Evolutionary conservation across 2,329 filamentous ascomycete genomes (phyloP).

Genomic region (Nothopassalora personata): DNA sequence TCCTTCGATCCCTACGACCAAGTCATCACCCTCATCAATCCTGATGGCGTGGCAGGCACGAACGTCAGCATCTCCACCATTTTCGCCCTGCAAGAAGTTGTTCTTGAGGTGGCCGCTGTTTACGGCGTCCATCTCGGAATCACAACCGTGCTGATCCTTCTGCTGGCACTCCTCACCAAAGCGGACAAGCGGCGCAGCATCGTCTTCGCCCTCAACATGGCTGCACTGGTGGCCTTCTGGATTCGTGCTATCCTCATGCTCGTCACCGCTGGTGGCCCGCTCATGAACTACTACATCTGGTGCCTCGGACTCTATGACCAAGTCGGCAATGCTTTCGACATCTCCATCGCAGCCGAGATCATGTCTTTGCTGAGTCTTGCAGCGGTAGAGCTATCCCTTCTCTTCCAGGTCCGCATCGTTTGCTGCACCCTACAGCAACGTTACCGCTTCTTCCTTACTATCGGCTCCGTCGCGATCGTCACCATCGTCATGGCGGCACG

Average conservation of each 20-base stretch:
- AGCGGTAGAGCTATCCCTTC: constrained; percentile 54
- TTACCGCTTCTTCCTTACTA: constrained; percentile 44
- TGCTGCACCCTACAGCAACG: constrained; percentile 44
- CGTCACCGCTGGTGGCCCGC: constrained; percentile 57
- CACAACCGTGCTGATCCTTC: constrained; percentile 57
- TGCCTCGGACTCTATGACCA: constrained; percentile 24
- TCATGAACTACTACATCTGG: constrained; percentile 47
- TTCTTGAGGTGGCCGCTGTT: constrained; percentile 50
- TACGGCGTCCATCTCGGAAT: constrained; percentile 68
- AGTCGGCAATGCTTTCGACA: constrained; percentile 9
- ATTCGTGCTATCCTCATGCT: constrained; percentile 54
- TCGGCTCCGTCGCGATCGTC: constrained; percentile 46
- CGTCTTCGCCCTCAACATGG: constrained; percentile 61
- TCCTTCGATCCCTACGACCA: constrained; percentile 51
- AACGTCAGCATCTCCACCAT: constrained; percentile 40
- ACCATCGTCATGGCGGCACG: constrained; percentile 51
- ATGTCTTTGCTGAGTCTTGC: constrained; percentile 50
- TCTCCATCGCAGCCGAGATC: constrained; percentile 45
- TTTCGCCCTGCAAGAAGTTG: constrained; percentile 44
- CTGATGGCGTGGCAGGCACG: constrained; percentile 42
- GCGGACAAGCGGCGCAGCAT: constrained; percentile 57
- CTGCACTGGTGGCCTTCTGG: constrained; percentile 56
- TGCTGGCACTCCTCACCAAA: constrained; percentile 63
- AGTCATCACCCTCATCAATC: constrained; percentile 42
- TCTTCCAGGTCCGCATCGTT: constrained; percentile 60